Evolutionary conservation across 164 flowering plant genomes (phyloP).

Genomic region (Pachysandra terminalis): DNA sequence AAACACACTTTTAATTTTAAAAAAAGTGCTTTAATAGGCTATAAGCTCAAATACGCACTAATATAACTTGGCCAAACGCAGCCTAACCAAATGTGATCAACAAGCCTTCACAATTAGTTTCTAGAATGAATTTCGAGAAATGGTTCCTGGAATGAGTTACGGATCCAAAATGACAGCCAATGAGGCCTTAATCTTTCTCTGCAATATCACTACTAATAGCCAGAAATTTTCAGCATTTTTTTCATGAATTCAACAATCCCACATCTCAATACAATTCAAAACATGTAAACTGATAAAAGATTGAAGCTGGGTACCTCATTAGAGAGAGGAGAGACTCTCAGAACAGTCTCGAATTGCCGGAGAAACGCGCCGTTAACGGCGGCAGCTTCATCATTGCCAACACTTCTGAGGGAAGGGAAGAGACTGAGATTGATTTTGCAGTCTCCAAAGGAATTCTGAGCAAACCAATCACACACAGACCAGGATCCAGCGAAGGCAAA

Average conservation of each 20-base stretch:
- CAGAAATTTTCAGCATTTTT: background rate
- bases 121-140: no score
- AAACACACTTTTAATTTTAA: no score
- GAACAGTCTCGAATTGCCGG: conserved; percentile 29
- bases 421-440: conserved; percentile 24
- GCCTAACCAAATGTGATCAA: no score
- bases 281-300: background rate
- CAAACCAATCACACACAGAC: conserved; percentile 44
- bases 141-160: no score
- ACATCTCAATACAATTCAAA: background rate
- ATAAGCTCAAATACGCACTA: no score
- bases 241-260: background rate
- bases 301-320: conserved; percentile 34
- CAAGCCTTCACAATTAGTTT: no score
- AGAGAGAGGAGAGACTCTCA: conserved; percentile 21
- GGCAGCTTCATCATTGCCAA: conserved; percentile 46
- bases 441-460: conserved; percentile 34
- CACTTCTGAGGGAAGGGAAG: conserved; percentile 49
- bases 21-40: no score
- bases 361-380: conserved; percentile 49
- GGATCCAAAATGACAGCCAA: no score
- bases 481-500: conserved; percentile 54
- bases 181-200: no score
- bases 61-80: no score
- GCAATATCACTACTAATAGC: background rate